Evolutionary conservation across 176 grass and related monocot genomes (phyloP).

Genomic region (Carex kokanica): DNA sequence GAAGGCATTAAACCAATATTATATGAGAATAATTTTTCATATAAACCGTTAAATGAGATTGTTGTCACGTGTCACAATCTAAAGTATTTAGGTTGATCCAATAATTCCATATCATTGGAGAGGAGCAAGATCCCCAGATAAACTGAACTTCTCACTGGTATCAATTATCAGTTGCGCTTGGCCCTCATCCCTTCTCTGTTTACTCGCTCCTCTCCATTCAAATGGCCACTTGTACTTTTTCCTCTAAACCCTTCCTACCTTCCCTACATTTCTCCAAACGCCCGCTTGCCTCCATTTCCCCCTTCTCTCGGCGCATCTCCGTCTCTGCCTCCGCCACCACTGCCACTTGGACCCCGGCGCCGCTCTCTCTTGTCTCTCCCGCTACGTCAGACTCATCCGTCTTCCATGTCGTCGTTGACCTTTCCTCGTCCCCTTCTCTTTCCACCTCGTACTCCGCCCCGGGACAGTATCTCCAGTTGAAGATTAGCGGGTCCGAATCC

Average conservation of each 20-base stretch:
- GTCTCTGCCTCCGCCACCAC: conserved; percentile 28
- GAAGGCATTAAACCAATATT: too few species aligned
- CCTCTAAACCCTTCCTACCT: neutral
- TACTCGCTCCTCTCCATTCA: neutral
- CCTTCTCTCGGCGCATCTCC: conserved; percentile 31
- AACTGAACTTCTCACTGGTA: neutral
- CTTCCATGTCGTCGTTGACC: conserved; percentile 68
- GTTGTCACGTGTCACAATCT: too few species aligned
- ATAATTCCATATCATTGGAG: too few species aligned
- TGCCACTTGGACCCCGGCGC: conserved; percentile 54
- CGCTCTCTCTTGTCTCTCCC: conserved; percentile 44
- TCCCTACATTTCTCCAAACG: neutral
- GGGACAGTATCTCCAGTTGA: conserved; percentile 81
- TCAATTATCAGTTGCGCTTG: neutral
- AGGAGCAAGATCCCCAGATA: too few species aligned
- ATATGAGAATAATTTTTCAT: too few species aligned
- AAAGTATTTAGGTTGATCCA: too few species aligned
- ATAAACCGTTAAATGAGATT: too few species aligned
- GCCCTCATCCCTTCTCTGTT: neutral
- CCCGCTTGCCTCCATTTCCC: neutral
- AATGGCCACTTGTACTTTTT: conserved; percentile 9
- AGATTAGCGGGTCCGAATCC: conserved; percentile 22
- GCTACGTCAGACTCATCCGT: conserved; percentile 68
- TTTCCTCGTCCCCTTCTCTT: conserved; percentile 42
- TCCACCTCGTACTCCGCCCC: conserved; percentile 53